Percentiles rank a stretch among this genome's conserved stretches.
Conservation (phyloP, 495 filamentous ascomycete genomes). For the Chlorociboria aeruginascens region DNA sequence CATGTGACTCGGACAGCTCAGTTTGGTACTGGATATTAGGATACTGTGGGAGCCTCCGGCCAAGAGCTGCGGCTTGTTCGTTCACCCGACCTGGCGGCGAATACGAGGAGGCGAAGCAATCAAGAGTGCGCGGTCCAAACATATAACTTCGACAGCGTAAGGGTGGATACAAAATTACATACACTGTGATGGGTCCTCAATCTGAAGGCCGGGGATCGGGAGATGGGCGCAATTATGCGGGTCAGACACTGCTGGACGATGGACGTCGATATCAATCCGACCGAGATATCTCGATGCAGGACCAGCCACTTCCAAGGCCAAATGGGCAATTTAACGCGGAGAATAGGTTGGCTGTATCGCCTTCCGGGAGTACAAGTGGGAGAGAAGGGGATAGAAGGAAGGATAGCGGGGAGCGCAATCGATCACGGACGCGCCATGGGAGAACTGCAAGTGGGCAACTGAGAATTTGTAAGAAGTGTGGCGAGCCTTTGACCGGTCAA, state of each 20-base stretch:
- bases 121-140: too few relatives aligned
- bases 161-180: background rate
- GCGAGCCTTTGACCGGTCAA: slow-evolving; percentile 75
- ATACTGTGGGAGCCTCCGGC: too few relatives aligned
- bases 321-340: slow-evolving; percentile 14
- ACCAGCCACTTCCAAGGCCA: slow-evolving; percentile 8
- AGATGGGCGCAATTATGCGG: slow-evolving; percentile 13
- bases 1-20: slow-evolving; percentile 16
- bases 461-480: slow-evolving; percentile 80
- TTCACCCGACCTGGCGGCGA: slow-evolving; percentile 9
- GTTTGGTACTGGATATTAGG: background rate
- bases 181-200: slow-evolving; percentile 17
- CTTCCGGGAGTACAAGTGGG: slow-evolving; percentile 11
- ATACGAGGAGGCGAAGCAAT: background rate
- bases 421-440: slow-evolving; percentile 30
- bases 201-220: slow-evolving; percentile 21
- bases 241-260: slow-evolving; percentile 7
- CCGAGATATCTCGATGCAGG: slow-evolving; percentile 10
- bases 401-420: slow-evolving; percentile 29
- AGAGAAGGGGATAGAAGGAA: slow-evolving; percentile 10
- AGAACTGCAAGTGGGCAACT: slow-evolving; percentile 39
- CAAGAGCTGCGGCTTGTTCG: too few relatives aligned
- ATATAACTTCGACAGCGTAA: too few relatives aligned
- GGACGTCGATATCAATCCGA: slow-evolving; percentile 12
- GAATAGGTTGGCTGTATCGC: slow-evolving; percentile 8